These are phyloP conservation scores for Discostella pseudostelligera DNA, from an alignment of 108 stramenopile species.

Conservation along the genomic window DNA sequence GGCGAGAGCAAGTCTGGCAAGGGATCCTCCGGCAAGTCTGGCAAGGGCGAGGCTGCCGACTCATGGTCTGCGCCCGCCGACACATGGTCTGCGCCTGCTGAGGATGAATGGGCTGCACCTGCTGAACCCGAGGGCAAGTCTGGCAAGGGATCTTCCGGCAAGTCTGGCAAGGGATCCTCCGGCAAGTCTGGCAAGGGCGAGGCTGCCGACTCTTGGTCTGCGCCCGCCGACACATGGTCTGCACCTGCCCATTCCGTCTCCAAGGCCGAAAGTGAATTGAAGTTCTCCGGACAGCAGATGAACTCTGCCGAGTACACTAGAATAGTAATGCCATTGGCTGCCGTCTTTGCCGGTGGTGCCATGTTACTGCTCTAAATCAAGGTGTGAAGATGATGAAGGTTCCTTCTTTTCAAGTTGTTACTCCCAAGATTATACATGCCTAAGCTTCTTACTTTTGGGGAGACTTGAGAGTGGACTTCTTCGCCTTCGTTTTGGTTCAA, in stretches of 20 bases:
- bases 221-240: background rate
- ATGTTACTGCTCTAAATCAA: background rate
- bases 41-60: background rate
- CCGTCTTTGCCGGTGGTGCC: constrained; percentile 1
- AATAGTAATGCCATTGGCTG: constrained; percentile 4
- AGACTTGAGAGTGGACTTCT: too few species aligned
- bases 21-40: background rate
- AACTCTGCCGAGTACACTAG: background rate
- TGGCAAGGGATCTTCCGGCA: background rate
- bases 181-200: background rate
- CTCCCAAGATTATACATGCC: too few species aligned
- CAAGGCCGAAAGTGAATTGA: constrained; percentile 3
- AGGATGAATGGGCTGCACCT: background rate
- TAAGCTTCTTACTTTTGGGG: too few species aligned
- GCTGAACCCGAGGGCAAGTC: background rate
- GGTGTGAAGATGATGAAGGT: too few species aligned
- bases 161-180: too few species aligned
- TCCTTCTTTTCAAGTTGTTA: too few species aligned
- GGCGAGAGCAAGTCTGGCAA: background rate
- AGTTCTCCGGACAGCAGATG: constrained; percentile 3
- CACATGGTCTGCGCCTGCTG: too few species aligned
- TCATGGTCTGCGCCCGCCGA: background rate
- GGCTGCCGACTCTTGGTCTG: background rate
- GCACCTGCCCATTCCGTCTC: background rate
- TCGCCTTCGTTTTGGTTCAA: too few species aligned